Percentiles rank a stretch among this genome's conserved stretches.
Evolutionary conservation across 768 basidiomycete species (phyloP).

Genomic region (Pleurotus tuber-regium): DNA sequence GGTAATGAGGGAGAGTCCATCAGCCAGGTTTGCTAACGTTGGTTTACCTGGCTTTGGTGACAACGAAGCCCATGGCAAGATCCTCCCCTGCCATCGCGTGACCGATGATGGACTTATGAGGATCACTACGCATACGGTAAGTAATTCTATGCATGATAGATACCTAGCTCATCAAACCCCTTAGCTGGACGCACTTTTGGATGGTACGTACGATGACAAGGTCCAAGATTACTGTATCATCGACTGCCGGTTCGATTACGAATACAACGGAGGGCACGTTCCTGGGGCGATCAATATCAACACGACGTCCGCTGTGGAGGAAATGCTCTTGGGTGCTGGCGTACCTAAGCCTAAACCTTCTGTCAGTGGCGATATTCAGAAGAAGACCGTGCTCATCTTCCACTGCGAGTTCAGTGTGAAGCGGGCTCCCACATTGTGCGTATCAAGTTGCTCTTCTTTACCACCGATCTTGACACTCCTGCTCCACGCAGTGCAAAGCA

Average conservation of each 20-base stretch:
- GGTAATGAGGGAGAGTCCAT: conserved; percentile 55
- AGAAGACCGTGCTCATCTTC: conserved; percentile 89
- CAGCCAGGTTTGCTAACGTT: conserved; percentile 50
- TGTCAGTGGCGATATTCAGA: conserved; percentile 67
- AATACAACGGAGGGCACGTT: conserved; percentile 92
- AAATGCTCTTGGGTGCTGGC: conserved; percentile 64
- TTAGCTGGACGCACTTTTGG: conserved; percentile 76
- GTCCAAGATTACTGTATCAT: conserved; percentile 78
- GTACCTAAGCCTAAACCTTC: conserved; percentile 61
- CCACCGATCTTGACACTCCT: conserved; percentile 1
- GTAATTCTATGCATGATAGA: conserved; percentile 21
- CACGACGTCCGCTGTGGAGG: conserved; percentile 74
- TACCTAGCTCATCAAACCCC: conserved; percentile 14
- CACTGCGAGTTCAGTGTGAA: conserved; percentile 98
- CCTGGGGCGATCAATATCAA: conserved; percentile 91
- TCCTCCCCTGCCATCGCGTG: conserved; percentile 90
- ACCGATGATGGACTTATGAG: conserved; percentile 96
- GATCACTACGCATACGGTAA: conserved; percentile 75
- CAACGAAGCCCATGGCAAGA: conserved; percentile 90
- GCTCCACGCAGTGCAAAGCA: conserved; percentile 74
- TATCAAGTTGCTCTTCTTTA: conserved; percentile 15
- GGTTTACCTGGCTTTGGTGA: conserved; percentile 88
- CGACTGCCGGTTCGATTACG: conserved; percentile 98
- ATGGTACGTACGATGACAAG: conserved; percentile 64
- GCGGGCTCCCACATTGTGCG: conserved; percentile 93